A percentile compares a stretch with the other conserved stretches of the same genome.
Evolutionary conservation across 2,329 filamentous ascomycete species (phyloP).

Genomic region (Pleoardoris graminearum): DNA sequence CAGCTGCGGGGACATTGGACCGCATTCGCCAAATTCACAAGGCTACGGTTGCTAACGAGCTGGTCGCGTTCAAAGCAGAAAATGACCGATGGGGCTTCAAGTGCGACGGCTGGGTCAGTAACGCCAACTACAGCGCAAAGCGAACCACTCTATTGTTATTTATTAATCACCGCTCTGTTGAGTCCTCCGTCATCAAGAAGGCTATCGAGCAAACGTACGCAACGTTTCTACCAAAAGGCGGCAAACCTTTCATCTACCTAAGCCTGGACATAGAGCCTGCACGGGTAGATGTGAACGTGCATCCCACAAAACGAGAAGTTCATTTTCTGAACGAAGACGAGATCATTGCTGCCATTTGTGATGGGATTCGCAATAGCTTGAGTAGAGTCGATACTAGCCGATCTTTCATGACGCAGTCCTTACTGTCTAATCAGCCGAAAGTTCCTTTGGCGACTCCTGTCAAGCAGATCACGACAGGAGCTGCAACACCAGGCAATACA

Average conservation of each 20-base stretch:
- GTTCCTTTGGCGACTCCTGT: constrained; percentile 46
- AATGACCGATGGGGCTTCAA: constrained; percentile 84
- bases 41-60: constrained; percentile 79
- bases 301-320: constrained; percentile 95
- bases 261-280: constrained; percentile 90
- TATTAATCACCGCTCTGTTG: constrained; percentile 94
- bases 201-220: constrained; percentile 89
- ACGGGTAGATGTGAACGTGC: constrained; percentile 94
- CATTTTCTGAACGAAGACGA: constrained; percentile 98
- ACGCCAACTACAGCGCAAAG: constrained; percentile 93
- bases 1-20: constrained; percentile 72
- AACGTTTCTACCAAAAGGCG: constrained; percentile 85
- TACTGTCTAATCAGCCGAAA: constrained; percentile 57
- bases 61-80: constrained; percentile 73
- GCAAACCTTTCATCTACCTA: constrained; percentile 91
- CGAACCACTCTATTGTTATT: constrained; percentile 86
- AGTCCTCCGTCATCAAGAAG: constrained; percentile 85
- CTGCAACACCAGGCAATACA: constrained; percentile 25
- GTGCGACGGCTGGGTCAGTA: constrained; percentile 79
- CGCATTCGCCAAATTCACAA: constrained; percentile 91
- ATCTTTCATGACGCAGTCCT: constrained; percentile 90
- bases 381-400: constrained; percentile 90
- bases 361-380: constrained; percentile 74
- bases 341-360: constrained; percentile 84
- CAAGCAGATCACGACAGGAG: constrained; percentile 40